These are phyloP conservation scores for Aspergillus arachidicola DNA, from an alignment of 2,329 filamentous ascomycete genomes.

Conservation along the genomic window DNA sequence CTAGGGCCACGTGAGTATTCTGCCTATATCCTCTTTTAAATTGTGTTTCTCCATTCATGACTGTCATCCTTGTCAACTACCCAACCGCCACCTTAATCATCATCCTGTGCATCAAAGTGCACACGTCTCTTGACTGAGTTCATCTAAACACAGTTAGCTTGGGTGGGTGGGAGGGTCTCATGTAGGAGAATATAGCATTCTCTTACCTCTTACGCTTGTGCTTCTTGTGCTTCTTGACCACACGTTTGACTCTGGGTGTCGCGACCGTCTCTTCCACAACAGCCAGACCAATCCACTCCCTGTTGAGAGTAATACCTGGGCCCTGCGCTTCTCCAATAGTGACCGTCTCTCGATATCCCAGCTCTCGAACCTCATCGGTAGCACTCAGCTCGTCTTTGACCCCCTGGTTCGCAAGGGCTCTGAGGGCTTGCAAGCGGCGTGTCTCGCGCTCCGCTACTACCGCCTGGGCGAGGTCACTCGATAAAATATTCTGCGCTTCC, in stretches of 20 bases:
- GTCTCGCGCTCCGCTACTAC: conserved; percentile 33
- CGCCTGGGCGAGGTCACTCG: conserved; percentile 16
- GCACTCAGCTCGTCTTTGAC: not conserved
- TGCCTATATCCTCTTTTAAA: not conserved
- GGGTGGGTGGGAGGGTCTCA: not conserved
- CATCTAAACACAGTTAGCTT: not conserved
- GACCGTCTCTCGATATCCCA: conserved; percentile 28
- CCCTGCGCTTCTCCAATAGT: conserved; percentile 5
- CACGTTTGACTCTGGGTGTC: not conserved
- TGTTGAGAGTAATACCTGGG: conserved; percentile 7
- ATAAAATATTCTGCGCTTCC: conserved; percentile 18
- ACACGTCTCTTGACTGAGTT: not conserved
- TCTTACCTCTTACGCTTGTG: not conserved
- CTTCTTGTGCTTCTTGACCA: not conserved
- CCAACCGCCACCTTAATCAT: not conserved
- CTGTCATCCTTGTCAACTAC: not conserved
- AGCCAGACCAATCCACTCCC: conserved; percentile 22
- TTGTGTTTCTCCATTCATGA: not conserved
- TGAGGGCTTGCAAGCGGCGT: conserved; percentile 29
- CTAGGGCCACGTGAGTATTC: not conserved
- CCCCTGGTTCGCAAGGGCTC: conserved; percentile 3
- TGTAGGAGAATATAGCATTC: not conserved
- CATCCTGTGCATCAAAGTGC: not conserved
- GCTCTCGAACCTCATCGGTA: conserved; percentile 15
- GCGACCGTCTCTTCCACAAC: not conserved